Percentiles rank a stretch among this genome's conserved stretches.
These are phyloP conservation scores for Solanum hybrid DNA, from an alignment of 305 asterid species.

Conservation along the genomic window DNA sequence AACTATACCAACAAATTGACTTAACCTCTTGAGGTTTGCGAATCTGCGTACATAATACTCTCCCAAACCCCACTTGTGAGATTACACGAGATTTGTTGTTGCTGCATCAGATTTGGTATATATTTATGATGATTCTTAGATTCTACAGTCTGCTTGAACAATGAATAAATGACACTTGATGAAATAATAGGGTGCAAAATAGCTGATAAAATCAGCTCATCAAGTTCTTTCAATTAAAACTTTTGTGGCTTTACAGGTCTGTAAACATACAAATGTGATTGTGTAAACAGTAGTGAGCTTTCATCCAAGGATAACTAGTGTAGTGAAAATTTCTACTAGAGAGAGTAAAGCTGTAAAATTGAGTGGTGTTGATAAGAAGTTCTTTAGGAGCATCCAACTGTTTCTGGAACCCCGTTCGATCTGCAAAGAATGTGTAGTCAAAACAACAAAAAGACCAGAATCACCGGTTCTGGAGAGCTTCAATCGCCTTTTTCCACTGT, in stretches of 20 bases:
- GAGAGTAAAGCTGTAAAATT: background rate
- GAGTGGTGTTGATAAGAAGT: background rate
- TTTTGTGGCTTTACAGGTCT: background rate
- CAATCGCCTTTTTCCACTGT: conserved; percentile 95
- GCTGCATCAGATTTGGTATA: background rate
- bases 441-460: conserved; percentile 11
- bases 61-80: background rate
- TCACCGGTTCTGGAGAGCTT: conserved; percentile 78
- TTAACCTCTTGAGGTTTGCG: background rate
- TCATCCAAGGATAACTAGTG: background rate
- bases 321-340: background rate
- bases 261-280: background rate
- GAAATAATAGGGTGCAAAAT: background rate
- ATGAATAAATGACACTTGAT: background rate
- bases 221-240: background rate
- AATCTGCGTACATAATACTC: background rate
- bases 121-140: background rate
- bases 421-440: conserved; percentile 32
- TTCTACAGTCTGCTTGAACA: background rate
- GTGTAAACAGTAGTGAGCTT: background rate
- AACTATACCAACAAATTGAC: too few relatives aligned
- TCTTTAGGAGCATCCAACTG: conserved; percentile 9
- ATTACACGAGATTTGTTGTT: background rate
- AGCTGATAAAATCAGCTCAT: background rate
- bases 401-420: conserved; percentile 9